Evolutionary conservation across 2,329 filamentous ascomycete species (phyloP), one percentile per base, ranked within the genome.

Genomic region (Emergomyces africanus): DNA sequence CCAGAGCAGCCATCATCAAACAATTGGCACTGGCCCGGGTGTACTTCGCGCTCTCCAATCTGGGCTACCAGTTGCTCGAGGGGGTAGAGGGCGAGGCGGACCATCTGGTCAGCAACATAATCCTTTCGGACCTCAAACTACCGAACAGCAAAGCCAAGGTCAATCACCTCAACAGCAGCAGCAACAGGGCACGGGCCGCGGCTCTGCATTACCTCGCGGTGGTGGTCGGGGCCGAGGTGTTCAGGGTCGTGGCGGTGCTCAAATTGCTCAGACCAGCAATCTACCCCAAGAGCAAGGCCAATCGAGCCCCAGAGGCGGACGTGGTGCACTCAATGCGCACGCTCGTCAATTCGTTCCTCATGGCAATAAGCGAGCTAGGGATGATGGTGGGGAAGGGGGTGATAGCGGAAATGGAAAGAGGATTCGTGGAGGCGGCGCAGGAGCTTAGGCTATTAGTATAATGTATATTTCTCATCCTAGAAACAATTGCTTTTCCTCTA

Each of bases 261-360:
- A 75, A 54, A 75, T 75, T 59, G 72, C 71, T 9, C 74, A 78
- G 60, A 71, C 72, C 5, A 70, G 70, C 6, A 72, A 67, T 59
- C 35, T 64, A 2, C 64, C 66, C 49, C 68, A 70, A 39, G 65
- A 62, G 8, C 69, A 69, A 49, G 64, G 62, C 15, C 71, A 69
- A 64, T 59, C 46, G 66, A 70, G 57, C 55, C 66, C 69, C 14
- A 65, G 67, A 42, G 66, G 68, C 33, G 68, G 67, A 25, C 68
- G 77, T 25, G 69, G 71, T n/a, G 72, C 61, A 12, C 66, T 83
- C 42, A 82, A 79, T 66, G 75, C 77, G 1, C 71, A 73, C 12
- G 80, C 77, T 25, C 73, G 74, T 15, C 79, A 80, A 54, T 83
- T 84, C 59, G 80, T 83, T 64, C 81, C 81, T 33, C 76, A 78